phyloP scores from a whole-genome alignment of 495 filamentous ascomycete species.

The Tuber umbilicatum region DNA sequence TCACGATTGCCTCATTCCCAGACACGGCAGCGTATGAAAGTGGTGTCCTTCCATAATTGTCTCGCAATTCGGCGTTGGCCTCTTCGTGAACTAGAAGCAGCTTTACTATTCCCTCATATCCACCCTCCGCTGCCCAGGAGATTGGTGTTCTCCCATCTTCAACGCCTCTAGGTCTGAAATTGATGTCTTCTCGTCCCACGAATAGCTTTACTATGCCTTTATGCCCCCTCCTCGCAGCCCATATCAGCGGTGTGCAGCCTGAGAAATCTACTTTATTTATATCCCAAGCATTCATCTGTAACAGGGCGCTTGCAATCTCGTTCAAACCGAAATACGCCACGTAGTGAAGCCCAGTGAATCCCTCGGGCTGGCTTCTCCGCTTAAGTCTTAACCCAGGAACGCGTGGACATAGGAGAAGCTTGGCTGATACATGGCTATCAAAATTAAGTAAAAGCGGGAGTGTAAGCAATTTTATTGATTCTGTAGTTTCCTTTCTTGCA shows the following conservation, averaged over 20 bases:
- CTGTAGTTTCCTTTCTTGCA: neutral
- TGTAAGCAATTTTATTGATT: neutral
- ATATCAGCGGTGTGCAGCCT: conserved; percentile 30
- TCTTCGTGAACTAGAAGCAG: conserved; percentile 6
- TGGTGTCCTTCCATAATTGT: conserved; percentile 6
- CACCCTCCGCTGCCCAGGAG: conserved; percentile 42
- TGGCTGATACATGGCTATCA: neutral
- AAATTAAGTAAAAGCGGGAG: neutral
- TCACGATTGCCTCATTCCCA: conserved; percentile 37
- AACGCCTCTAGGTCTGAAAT: conserved; percentile 17
- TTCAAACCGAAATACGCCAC: neutral
- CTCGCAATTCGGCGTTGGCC: neutral
- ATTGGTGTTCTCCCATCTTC: conserved; percentile 41
- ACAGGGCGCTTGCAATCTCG: neutral
- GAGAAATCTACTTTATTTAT: neutral
- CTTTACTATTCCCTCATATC: conserved; percentile 42
- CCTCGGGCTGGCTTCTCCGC: neutral
- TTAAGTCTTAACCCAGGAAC: rapidly evolving
- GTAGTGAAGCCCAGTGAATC: neutral
- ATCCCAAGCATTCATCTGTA: neutral
- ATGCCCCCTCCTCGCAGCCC: conserved; percentile 29
- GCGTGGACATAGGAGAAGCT: neutral
- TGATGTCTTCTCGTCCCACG: conserved; percentile 21
- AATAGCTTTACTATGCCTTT: conserved; percentile 37
- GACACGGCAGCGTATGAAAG: conserved; percentile 36